Conservation (phyloP, 2,329 filamentous ascomycete species). For the Hypoxylon sp. region DNA sequence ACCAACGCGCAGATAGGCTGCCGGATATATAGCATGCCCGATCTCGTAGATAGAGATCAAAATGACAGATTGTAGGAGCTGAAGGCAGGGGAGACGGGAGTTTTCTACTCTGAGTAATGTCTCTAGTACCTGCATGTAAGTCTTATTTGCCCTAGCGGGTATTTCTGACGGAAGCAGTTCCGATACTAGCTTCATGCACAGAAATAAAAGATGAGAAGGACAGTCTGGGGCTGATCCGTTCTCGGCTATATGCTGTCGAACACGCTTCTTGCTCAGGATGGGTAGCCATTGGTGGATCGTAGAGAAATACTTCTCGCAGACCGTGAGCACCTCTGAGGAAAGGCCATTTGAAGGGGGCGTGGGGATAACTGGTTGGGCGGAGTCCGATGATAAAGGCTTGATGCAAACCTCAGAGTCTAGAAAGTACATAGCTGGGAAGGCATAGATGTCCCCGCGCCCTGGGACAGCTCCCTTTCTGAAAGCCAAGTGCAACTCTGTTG, state of each 20-base stretch:
- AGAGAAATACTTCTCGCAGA: constrained; percentile 43
- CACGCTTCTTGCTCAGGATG: constrained; percentile 47
- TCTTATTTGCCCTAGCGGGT: constrained; percentile 21
- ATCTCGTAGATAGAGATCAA: constrained; percentile 55
- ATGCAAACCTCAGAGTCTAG: constrained; percentile 43
- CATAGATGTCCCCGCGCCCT: background rate
- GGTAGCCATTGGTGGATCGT: constrained; percentile 49
- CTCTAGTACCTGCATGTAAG: constrained; percentile 41
- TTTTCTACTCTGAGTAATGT: constrained; percentile 43
- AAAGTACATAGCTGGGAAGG: constrained; percentile 46
- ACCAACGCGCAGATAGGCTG: constrained; percentile 53
- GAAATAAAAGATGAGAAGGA: constrained; percentile 43
- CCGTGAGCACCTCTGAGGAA: constrained; percentile 11
- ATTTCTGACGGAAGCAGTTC: constrained; percentile 17
- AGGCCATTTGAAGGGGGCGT: background rate
- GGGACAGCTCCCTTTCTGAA: background rate
- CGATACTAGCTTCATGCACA: constrained; percentile 50
- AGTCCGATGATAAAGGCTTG: constrained; percentile 40
- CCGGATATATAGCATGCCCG: constrained; percentile 56
- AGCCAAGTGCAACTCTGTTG: background rate
- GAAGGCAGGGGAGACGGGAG: constrained; percentile 46
- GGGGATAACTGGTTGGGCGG: constrained; percentile 7
- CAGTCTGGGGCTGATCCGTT: constrained; percentile 10
- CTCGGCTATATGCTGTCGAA: constrained; percentile 26
- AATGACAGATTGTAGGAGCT: constrained; percentile 51